phyloP scores from a whole-genome alignment of 164 flowering plant species.

The Umbellularia californica region DNA sequence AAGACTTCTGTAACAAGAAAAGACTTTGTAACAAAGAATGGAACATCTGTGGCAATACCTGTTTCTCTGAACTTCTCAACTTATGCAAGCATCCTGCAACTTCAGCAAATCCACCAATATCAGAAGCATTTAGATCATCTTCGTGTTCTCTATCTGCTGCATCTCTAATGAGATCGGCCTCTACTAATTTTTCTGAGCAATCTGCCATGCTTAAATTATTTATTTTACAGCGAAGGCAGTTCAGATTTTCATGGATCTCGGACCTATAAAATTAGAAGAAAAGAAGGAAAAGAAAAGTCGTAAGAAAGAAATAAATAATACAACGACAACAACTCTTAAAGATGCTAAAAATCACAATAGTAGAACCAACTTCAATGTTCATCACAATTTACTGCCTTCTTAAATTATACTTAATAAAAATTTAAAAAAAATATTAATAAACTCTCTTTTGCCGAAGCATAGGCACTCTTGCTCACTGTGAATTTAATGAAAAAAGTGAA shows the following conservation, averaged over 20 bases:
- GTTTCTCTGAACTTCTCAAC: slow-evolving; percentile 71
- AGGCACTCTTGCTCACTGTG: too few species aligned
- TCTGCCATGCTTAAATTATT: slow-evolving; percentile 14
- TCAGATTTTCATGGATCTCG: slow-evolving; percentile 90
- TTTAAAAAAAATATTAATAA: too few species aligned
- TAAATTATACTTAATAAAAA: too few species aligned
- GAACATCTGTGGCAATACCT: slow-evolving; percentile 34
- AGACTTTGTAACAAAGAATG: neutral
- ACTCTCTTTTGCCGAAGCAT: too few species aligned
- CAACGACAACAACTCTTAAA: neutral
- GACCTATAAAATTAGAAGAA: slow-evolving; percentile 41
- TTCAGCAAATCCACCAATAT: slow-evolving; percentile 91
- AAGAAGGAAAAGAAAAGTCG: neutral
- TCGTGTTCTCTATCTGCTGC: slow-evolving; percentile 14
- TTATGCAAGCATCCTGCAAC: slow-evolving; percentile 65
- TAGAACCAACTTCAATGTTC: neutral
- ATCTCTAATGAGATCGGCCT: slow-evolving; percentile 20
- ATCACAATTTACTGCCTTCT: neutral
- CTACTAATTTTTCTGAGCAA: slow-evolving; percentile 19
- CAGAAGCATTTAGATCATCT: slow-evolving; percentile 34
- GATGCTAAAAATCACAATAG: neutral
- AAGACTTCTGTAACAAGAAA: neutral
- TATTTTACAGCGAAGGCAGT: slow-evolving; percentile 69
- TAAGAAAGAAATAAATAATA: neutral
- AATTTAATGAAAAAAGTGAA: too few species aligned